Evolutionary conservation across 2,329 filamentous ascomycete species (phyloP), one percentile per base, ranked within the genome.

Genomic region (Pyricularia grisea): DNA sequence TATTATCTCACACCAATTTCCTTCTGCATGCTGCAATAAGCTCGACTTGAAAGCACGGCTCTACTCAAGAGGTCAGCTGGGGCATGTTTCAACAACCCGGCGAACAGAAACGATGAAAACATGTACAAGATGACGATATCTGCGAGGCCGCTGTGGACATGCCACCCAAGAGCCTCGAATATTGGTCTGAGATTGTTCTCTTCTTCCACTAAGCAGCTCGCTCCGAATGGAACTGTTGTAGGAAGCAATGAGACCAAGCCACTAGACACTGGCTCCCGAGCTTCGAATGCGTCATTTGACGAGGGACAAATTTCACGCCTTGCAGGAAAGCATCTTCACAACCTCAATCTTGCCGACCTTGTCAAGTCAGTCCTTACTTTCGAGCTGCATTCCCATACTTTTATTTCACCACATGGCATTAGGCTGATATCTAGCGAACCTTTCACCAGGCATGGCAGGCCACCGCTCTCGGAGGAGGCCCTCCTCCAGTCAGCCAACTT

Each of bases 401-500:
- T 20, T 12, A 11, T 63, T 63, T 63, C 25, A 11, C 27, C 14
- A 28, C 60, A 28, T 30, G 60, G 14, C 60, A 63, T 4, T 4
- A 28, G 60, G 60, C 60, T 63, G 17, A 63, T 42, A 66, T 50
- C 68, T 66, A 58, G 66, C 55, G 11, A 65, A 69, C 65, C 55
- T 31, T 67, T 27, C 2, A 60, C 10, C 70, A 89, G 87, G 76
- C 85, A 90, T 73, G 95, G 95, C 71, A 89, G 92, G 7, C 94
- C 94, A 36, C 94, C 95, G 0, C 86, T 98, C 67, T 92, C 92
- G 3, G 87, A 90, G 69, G 84, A 90, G 58, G 91, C 92, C 27
- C 87, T 99, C 69, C 88, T 97, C 74, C 88, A 90, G 55, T 97
- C 94, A 1, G 95, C 95, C 71, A 97, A 97, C 81, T 98, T 98